Evolutionary conservation across 2,329 filamentous ascomycete species (phyloP), one percentile per base, ranked within the genome.

Genomic region (Colletotrichum viniferum): DNA sequence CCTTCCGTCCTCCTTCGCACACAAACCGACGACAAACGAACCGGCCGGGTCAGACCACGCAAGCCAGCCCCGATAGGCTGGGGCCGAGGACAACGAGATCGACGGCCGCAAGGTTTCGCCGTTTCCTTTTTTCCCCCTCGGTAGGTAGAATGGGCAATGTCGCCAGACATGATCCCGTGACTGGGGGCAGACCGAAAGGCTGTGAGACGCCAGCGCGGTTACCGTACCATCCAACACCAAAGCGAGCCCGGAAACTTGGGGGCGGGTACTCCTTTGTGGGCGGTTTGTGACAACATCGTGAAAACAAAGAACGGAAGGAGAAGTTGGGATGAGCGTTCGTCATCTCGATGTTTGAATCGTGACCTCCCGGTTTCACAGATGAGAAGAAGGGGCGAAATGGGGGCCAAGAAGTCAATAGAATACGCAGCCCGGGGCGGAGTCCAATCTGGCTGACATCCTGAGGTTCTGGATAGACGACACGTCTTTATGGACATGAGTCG

Each of bases 31-130:
- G n/a, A 55, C 43, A 48, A 67, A 63, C 69, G 63, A 48, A 68
- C 28, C n/a, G 62, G 8, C 73, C 56, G 63, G 73, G 69, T 75
- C 62, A 75, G 73, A 72, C 73, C 63, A 71, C 73, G 73, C 73
- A 68, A 75, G 69, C 62, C 34, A 61, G 62, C 24, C 6, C 69
- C 55, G 30, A 36, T 36, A 60, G 58, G 5, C 36, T 69, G 71
- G 32, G 34, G 48, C 55, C 28, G 60, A 36, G 48, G 21, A 26
- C 56, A 16, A 56, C 18, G 38, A 63, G 71, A 65, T 75, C 43
- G 56, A 58, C 69, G 38, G n/a, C 26, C 30, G 63, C 30, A 56
- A 64, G 8, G 4, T 36, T 68, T 63, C 32, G 56, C 73, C 69
- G 55, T 28, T 10, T 43, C 24, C 43, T 56, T 18, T 43, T 43